phyloP scores from a whole-genome alignment of 306 rosid species.

The Pueraria montana region DNA sequence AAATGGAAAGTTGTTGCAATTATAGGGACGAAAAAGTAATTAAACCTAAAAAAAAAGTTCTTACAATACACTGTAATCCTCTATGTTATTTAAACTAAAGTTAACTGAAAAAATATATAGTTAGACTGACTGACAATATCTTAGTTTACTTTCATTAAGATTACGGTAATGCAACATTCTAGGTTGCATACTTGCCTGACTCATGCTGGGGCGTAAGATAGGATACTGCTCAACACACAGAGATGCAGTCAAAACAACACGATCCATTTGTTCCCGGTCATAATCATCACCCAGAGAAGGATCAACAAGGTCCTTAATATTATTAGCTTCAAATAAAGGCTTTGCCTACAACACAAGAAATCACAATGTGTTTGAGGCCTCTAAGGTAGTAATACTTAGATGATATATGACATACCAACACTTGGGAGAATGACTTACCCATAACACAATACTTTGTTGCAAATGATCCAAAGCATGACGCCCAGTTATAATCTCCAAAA shows the following conservation, averaged over 20 bases:
- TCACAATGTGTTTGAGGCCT: background rate
- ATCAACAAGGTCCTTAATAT: slow-evolving; percentile 67
- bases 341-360: slow-evolving; percentile 67
- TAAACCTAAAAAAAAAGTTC: no score
- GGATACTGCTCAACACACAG: slow-evolving; percentile 81
- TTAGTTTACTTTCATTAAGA: background rate
- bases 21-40: no score
- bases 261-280: slow-evolving; percentile 63
- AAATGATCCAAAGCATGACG: slow-evolving; percentile 74
- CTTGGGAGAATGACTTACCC: slow-evolving; percentile 62
- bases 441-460: slow-evolving; percentile 70
- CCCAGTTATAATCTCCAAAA: slow-evolving; percentile 84
- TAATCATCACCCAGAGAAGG: slow-evolving; percentile 69
- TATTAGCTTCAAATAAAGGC: slow-evolving; percentile 64
- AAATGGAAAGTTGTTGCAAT: no score
- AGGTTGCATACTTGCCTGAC: slow-evolving; percentile 67
- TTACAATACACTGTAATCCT: background rate
- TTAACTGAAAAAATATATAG: background rate
- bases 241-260: slow-evolving; percentile 78
- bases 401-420: background rate
- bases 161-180: background rate
- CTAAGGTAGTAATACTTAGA: background rate
- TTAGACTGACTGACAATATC: background rate
- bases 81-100: background rate
- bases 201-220: slow-evolving; percentile 79